phyloP scores from a whole-genome alignment of 2,329 filamentous ascomycete species.

The Penicillium sp. region DNA sequence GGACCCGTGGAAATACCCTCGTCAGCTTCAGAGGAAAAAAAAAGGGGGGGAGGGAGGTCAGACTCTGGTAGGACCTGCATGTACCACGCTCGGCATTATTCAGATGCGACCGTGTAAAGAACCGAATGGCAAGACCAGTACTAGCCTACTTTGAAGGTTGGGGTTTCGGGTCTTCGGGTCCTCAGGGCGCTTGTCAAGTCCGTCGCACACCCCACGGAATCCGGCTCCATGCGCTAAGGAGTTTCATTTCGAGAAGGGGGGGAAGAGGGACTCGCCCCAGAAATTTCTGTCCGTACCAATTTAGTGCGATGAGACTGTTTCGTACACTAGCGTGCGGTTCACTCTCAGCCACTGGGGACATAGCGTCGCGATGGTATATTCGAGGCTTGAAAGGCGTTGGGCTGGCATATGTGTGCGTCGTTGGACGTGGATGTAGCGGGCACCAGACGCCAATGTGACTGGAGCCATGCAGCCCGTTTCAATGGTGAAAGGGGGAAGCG shows the following conservation, averaged over 20 bases:
- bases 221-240: constrained; percentile 10
- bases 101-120: not conserved
- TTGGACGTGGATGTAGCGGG: not conserved
- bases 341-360: not conserved
- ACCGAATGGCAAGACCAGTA: not conserved
- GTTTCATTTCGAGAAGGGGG: constrained; percentile 1
- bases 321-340: not conserved
- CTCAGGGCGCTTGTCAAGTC: not conserved
- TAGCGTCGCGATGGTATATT: not conserved
- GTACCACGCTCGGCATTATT: not conserved
- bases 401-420: not conserved
- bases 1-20: constrained; percentile 7
- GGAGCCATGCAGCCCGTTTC: constrained; percentile 8
- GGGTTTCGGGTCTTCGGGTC: not conserved
- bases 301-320: not conserved
- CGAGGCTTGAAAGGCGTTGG: not conserved
- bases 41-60: not conserved
- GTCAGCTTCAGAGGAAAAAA: not conserved
- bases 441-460: not conserved
- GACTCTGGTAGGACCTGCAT: not conserved
- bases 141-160: too few relatives aligned
- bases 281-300: not conserved
- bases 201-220: constrained; percentile 8
- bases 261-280: not conserved
- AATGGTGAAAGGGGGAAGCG: constrained; percentile 12